phyloP scores from a whole-genome alignment of 306 rosid species.

The Oxytropis ochrocephala region DNA sequence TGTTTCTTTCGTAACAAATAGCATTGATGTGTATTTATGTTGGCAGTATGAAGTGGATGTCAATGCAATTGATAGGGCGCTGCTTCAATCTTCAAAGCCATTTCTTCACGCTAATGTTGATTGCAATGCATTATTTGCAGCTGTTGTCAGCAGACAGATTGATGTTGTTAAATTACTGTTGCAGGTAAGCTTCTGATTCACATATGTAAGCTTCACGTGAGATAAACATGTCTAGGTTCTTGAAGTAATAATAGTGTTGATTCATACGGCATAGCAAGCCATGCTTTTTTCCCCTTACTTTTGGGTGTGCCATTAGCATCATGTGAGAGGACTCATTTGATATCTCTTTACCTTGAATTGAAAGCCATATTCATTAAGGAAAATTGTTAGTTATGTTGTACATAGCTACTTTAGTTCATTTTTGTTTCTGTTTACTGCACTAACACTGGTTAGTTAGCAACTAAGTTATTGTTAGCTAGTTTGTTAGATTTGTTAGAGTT shows the following conservation, averaged over 20 bases:
- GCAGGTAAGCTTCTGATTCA: constrained; percentile 40
- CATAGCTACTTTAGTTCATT: too few relatives aligned
- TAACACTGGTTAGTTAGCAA: too few relatives aligned
- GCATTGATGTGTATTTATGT: not conserved
- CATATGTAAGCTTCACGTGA: constrained; percentile 17
- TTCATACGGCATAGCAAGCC: not conserved
- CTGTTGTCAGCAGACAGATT: constrained; percentile 55
- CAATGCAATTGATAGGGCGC: constrained; percentile 37
- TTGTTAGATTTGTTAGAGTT: too few relatives aligned
- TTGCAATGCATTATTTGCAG: constrained; percentile 54
- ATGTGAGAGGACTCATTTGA: not conserved
- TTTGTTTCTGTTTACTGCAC: too few relatives aligned
- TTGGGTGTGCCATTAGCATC: not conserved
- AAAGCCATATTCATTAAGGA: too few relatives aligned
- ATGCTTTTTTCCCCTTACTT: too few relatives aligned
- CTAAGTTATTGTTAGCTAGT: too few relatives aligned
- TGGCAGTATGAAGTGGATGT: constrained; percentile 53
- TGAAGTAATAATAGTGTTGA: not conserved
- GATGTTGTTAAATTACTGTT: constrained; percentile 43
- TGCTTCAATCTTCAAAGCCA: constrained; percentile 63
- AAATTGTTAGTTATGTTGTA: too few relatives aligned
- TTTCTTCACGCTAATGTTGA: constrained; percentile 49
- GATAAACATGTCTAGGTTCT: constrained; percentile 1
- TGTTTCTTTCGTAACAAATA: too few relatives aligned
- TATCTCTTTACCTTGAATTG: not conserved